Evolutionary conservation across 805 yeast genomes (phyloP).

Genomic region (Nakazawaea anatomiae): DNA sequence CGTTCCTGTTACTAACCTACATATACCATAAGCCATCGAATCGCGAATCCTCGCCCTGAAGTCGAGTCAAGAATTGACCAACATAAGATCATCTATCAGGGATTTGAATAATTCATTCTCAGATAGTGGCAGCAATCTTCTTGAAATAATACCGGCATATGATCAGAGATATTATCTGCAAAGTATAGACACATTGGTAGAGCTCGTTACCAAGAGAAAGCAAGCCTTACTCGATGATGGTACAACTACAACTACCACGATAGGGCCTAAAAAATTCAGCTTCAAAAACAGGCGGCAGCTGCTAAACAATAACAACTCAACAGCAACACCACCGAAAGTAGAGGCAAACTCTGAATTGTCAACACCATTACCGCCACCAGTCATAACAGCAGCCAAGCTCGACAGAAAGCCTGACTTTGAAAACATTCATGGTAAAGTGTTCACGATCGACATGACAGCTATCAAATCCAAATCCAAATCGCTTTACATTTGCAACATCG

Average conservation of each 20-base stretch:
- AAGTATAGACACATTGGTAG: slow-evolving; percentile 15
- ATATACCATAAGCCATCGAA: slow-evolving; percentile 36
- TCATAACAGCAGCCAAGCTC: too few species aligned
- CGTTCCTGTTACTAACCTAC: slow-evolving; percentile 35
- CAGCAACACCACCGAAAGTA: too few species aligned
- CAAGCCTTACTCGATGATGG: background rate
- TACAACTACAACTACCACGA: background rate
- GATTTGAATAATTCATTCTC: slow-evolving; percentile 44
- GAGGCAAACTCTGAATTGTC: too few species aligned
- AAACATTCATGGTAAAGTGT: background rate
- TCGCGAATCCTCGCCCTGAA: slow-evolving; percentile 48
- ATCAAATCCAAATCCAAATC: background rate
- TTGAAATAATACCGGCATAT: slow-evolving; percentile 28
- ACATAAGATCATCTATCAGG: slow-evolving; percentile 54
- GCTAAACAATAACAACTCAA: too few species aligned
- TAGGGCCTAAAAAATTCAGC: slow-evolving; percentile 14
- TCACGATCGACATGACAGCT: background rate
- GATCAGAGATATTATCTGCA: slow-evolving; percentile 18
- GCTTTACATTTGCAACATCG: background rate
- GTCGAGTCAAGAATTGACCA: slow-evolving; percentile 59
- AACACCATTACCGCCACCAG: too few species aligned
- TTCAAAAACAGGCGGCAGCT: slow-evolving; percentile 15
- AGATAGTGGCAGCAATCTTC: background rate
- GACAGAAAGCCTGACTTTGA: background rate
- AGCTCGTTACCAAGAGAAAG: slow-evolving; percentile 16